Percentiles rank a stretch among this genome's conserved stretches.
Conservation (phyloP, 179 eudicot genomes). For the Silene noctiflora region DNA sequence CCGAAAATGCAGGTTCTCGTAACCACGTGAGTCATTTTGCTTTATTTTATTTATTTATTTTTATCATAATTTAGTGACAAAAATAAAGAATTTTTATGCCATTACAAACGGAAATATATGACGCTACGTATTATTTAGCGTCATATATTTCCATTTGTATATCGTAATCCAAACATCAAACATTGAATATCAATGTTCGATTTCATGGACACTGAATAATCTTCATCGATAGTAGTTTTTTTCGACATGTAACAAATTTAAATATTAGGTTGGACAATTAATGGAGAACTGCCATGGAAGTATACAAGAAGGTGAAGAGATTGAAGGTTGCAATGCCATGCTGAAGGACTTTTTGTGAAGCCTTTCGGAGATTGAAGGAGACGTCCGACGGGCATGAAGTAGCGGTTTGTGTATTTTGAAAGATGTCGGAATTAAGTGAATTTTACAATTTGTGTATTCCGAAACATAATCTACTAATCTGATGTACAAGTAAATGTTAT, state of each 20-base stretch:
- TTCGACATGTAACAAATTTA: too few relatives aligned
- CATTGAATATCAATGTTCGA: too few relatives aligned
- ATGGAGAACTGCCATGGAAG: not conserved
- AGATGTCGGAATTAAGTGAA: not conserved
- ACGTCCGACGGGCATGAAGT: not conserved
- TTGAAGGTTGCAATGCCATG: not conserved
- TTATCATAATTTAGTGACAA: not conserved
- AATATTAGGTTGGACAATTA: not conserved
- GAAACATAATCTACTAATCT: too few relatives aligned
- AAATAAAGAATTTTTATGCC: too few relatives aligned
- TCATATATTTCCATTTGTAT: too few relatives aligned
- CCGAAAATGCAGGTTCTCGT: not conserved
- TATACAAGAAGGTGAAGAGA: not conserved
- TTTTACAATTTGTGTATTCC: too few relatives aligned
- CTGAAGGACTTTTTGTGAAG: slow-evolving; percentile 9
- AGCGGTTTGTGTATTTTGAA: too few relatives aligned
- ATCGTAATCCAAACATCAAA: not conserved
- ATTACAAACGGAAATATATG: too few relatives aligned
- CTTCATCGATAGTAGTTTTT: too few relatives aligned
- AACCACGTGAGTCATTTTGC: not conserved
- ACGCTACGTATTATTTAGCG: too few relatives aligned
- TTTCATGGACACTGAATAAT: too few relatives aligned
- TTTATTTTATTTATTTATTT: not conserved
- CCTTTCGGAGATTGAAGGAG: not conserved
- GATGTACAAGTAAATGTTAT: too few relatives aligned